Percentiles rank a stretch among this genome's conserved stretches.
These are phyloP conservation scores for Rhodotorula sp. DNA, from an alignment of 1,284 basidiomycete species.

Conservation along the genomic window DNA sequence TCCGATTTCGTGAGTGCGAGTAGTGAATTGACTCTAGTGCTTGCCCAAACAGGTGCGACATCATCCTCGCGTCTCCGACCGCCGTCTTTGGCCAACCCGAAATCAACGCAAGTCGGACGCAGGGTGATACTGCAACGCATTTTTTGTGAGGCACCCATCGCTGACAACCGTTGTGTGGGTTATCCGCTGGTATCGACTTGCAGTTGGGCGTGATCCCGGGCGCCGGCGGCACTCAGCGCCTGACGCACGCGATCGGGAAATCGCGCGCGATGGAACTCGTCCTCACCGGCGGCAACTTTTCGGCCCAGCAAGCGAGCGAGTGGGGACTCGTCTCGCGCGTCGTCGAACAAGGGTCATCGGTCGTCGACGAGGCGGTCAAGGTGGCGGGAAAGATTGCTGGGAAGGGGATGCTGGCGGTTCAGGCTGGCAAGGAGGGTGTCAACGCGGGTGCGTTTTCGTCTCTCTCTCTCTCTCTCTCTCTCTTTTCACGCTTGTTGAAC, in stretches of 20 bases:
- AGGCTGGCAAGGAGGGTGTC: slow-evolving; percentile 92
- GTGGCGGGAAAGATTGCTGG: slow-evolving; percentile 76
- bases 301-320: slow-evolving; percentile 75
- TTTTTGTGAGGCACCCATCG: neutral
- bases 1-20: neutral
- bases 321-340: slow-evolving; percentile 85
- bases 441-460: slow-evolving; percentile 67
- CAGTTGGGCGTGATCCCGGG: slow-evolving; percentile 89
- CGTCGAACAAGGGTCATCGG: slow-evolving; percentile 69
- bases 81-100: slow-evolving; percentile 96
- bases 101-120: slow-evolving; percentile 61
- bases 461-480: no score
- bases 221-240: slow-evolving; percentile 62
- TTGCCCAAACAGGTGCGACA: slow-evolving; percentile 62
- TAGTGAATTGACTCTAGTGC: neutral
- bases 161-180: no score
- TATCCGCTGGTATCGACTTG: no score
- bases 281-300: slow-evolving; percentile 75
- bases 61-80: slow-evolving; percentile 88
- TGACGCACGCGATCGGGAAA: slow-evolving; percentile 84
- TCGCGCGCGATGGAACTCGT: slow-evolving; percentile 93
- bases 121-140: no score
- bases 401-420: slow-evolving; percentile 80
- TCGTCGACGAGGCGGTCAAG: slow-evolving; percentile 83
- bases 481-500: no score